These are phyloP conservation scores for Cenchrus fungigraminus DNA, from an alignment of 176 grass and related monocot species.

Conservation along the genomic window DNA sequence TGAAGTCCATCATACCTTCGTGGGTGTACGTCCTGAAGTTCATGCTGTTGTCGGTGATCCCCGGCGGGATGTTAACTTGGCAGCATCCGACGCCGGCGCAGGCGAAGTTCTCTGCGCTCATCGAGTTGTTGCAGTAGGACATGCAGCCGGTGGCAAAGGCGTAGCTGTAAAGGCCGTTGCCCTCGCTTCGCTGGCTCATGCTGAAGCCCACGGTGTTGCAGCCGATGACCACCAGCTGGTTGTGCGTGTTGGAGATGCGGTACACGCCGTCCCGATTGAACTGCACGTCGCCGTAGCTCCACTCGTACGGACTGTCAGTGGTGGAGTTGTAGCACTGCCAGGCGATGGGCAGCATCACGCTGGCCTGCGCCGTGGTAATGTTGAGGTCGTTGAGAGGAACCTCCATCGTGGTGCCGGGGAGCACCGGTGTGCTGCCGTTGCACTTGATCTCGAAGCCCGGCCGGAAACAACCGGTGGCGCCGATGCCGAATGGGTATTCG, in stretches of 20 bases:
- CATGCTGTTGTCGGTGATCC: neutral
- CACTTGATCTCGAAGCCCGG: conserved; percentile 41
- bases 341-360: conserved; percentile 23
- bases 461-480: conserved; percentile 10
- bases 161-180: neutral
- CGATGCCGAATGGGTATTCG: conserved; percentile 55
- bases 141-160: conserved; percentile 6
- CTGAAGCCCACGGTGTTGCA: conserved; percentile 5
- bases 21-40: neutral
- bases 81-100: conserved; percentile 27
- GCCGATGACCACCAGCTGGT: neutral
- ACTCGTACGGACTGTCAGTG: neutral
- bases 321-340: conserved; percentile 23
- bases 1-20: rapidly evolving
- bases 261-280: neutral
- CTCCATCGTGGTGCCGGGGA: neutral
- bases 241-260: conserved; percentile 28
- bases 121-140: conserved; percentile 18
- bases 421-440: neutral
- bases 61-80: conserved; percentile 5
- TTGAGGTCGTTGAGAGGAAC: neutral
- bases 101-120: neutral
- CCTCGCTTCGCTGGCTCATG: neutral
- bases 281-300: neutral
- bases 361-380: neutral